These are phyloP conservation scores for Colletotrichum horii DNA, from an alignment of 2,329 filamentous ascomycete genomes.

Conservation along the genomic window DNA sequence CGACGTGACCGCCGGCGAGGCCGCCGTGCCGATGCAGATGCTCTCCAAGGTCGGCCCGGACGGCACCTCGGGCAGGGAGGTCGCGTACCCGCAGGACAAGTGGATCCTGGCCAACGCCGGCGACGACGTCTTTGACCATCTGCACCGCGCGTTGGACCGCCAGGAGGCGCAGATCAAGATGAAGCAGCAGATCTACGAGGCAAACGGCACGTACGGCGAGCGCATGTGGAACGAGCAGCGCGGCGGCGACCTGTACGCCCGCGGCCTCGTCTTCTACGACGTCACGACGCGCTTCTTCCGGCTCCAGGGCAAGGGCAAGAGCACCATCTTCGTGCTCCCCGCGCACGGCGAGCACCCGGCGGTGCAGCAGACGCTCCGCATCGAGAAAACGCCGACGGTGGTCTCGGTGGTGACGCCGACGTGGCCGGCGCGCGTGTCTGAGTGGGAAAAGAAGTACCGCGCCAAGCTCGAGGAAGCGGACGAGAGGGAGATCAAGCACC, in stretches of 20 bases:
- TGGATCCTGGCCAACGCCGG: conserved; percentile 61
- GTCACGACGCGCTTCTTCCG: conserved; percentile 59
- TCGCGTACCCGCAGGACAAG: conserved; percentile 60
- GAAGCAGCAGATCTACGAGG: conserved; percentile 36
- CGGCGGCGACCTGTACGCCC: conserved; percentile 35
- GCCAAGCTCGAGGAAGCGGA: conserved; percentile 26
- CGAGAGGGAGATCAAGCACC: background rate
- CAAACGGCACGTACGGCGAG: conserved; percentile 47
- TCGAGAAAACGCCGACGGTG: conserved; percentile 49
- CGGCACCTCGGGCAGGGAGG: conserved; percentile 55
- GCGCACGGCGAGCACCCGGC: conserved; percentile 52
- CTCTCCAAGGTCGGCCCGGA: conserved; percentile 58
- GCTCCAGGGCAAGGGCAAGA: conserved; percentile 46
- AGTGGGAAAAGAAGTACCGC: conserved; percentile 30
- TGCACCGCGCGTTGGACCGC: conserved; percentile 53
- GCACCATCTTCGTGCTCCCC: conserved; percentile 59
- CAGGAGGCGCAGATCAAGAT: conserved; percentile 46
- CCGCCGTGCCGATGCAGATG: conserved; percentile 55
- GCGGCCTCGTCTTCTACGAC: conserved; percentile 54
- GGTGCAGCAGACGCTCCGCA: conserved; percentile 43
- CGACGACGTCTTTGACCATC: conserved; percentile 51
- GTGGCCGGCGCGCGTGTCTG: conserved; percentile 36
- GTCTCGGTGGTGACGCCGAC: conserved; percentile 30
- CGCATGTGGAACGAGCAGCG: conserved; percentile 33
- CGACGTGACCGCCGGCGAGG: conserved; percentile 55